Conservation (phyloP, 2,329 filamentous ascomycete genomes). For the Knufia fluminis region DNA sequence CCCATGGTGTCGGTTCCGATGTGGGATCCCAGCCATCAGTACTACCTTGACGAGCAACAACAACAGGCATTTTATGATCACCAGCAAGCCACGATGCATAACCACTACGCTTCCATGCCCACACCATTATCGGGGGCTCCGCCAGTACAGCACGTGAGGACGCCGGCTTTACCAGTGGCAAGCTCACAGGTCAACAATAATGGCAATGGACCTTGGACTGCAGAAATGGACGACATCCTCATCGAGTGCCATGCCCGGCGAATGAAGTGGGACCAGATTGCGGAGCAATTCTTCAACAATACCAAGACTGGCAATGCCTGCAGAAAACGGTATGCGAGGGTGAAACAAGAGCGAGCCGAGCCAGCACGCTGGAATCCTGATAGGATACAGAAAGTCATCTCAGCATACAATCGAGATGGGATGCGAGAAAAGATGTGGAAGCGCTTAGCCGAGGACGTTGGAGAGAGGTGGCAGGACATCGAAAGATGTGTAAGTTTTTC, state of each 20-base stretch:
- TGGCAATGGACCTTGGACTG: slow-evolving; percentile 59
- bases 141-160: slow-evolving; percentile 13
- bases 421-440: slow-evolving; percentile 76
- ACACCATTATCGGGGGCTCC: slow-evolving; percentile 14
- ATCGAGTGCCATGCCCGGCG: slow-evolving; percentile 57
- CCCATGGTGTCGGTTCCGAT: background rate
- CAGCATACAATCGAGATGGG: slow-evolving; percentile 58
- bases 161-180: slow-evolving; percentile 4
- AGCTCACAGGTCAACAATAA: slow-evolving; percentile 3
- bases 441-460: slow-evolving; percentile 54
- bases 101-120: background rate
- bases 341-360: slow-evolving; percentile 63
- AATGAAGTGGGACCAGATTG: slow-evolving; percentile 77
- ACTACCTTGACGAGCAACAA: background rate
- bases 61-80: slow-evolving; percentile 11
- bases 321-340: slow-evolving; percentile 76
- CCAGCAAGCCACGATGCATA: slow-evolving; percentile 9
- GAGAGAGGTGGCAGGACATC: slow-evolving; percentile 55
- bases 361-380: slow-evolving; percentile 66
- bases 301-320: slow-evolving; percentile 72
- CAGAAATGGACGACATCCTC: slow-evolving; percentile 64
- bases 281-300: slow-evolving; percentile 60
- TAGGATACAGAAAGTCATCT: slow-evolving; percentile 64
- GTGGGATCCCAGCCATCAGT: slow-evolving; percentile 1
- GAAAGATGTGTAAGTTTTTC: slow-evolving; percentile 63